A percentile compares a stretch with the other conserved stretches of the same genome.
These are phyloP conservation scores for Arthroderma sp. DNA, from an alignment of 2,329 filamentous ascomycete genomes.

Conservation along the genomic window DNA sequence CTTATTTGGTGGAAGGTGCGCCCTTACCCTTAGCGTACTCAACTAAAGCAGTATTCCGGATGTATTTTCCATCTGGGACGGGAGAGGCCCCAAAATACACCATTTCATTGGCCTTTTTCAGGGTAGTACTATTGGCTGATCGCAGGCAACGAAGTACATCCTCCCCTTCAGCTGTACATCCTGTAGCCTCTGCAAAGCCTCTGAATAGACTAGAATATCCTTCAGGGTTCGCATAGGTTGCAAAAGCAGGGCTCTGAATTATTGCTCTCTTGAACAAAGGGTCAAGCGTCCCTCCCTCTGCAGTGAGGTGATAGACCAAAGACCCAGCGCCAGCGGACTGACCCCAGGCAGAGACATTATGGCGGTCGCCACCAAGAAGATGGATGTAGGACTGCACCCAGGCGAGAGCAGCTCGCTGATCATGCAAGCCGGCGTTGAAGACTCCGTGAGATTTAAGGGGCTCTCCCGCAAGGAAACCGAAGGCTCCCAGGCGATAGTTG, in stretches of 20 bases:
- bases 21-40: slow-evolving; percentile 17
- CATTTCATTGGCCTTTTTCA: neutral
- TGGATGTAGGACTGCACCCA: slow-evolving; percentile 70
- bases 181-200: neutral
- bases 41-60: slow-evolving; percentile 16
- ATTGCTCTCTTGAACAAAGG: slow-evolving; percentile 31
- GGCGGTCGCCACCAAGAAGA: slow-evolving; percentile 63
- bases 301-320: slow-evolving; percentile 39
- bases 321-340: slow-evolving; percentile 40
- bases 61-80: neutral
- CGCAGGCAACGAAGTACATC: neutral
- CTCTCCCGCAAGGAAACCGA: too few species aligned
- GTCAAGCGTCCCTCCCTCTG: slow-evolving; percentile 30
- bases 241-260: slow-evolving; percentile 21
- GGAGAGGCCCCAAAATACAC: neutral
- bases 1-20: too few species aligned
- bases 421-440: slow-evolving; percentile 48
- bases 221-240: slow-evolving; percentile 12
- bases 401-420: slow-evolving; percentile 58
- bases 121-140: neutral
- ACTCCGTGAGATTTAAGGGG: neutral
- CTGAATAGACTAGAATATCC: slow-evolving; percentile 5
- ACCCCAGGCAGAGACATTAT: slow-evolving; percentile 36
- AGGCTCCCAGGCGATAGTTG: neutral
- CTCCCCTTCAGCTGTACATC: neutral